Percentiles rank a stretch among this genome's conserved stretches.
phyloP scores from a whole-genome alignment of 2,329 filamentous ascomycete genomes.

The Venturia pyrina region DNA sequence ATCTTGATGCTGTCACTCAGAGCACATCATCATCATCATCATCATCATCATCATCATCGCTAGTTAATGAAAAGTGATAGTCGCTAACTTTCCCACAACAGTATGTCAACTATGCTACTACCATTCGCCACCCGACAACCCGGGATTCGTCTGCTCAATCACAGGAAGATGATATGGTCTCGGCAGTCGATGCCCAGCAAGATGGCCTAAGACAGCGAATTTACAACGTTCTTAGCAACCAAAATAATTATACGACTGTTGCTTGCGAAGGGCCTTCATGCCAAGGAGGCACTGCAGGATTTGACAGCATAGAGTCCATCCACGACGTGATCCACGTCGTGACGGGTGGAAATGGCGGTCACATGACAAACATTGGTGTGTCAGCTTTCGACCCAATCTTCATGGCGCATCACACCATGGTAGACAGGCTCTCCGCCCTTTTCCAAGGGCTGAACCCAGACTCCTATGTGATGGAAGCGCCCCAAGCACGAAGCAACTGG shows the following conservation, averaged over 20 bases:
- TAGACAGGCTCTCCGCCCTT: slow-evolving; percentile 65
- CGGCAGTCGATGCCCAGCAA: slow-evolving; percentile 34
- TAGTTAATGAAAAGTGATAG: not conserved
- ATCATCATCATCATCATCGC: no score
- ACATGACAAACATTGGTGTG: slow-evolving; percentile 41
- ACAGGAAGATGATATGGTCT: slow-evolving; percentile 39
- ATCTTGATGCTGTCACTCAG: not conserved
- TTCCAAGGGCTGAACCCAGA: slow-evolving; percentile 67
- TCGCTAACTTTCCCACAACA: not conserved
- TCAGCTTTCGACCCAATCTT: slow-evolving; percentile 74
- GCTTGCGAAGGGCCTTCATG: slow-evolving; percentile 56
- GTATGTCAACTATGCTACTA: slow-evolving; percentile 34
- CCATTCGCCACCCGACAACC: slow-evolving; percentile 34
- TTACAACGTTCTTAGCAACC: slow-evolving; percentile 57
- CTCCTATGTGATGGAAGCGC: slow-evolving; percentile 52
- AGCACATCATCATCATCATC: not conserved
- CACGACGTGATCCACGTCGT: slow-evolving; percentile 42
- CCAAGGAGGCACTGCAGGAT: slow-evolving; percentile 26
- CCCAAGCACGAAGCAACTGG: slow-evolving; percentile 47
- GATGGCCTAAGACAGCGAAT: slow-evolving; percentile 38
- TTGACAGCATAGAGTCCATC: slow-evolving; percentile 48
- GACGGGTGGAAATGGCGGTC: slow-evolving; percentile 34
- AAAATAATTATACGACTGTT: slow-evolving; percentile 57
- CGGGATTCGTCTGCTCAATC: slow-evolving; percentile 37
- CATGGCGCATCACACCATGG: slow-evolving; percentile 65